phyloP scores from a whole-genome alignment of 2,329 filamentous ascomycete species.

The Colletotrichum sojae region DNA sequence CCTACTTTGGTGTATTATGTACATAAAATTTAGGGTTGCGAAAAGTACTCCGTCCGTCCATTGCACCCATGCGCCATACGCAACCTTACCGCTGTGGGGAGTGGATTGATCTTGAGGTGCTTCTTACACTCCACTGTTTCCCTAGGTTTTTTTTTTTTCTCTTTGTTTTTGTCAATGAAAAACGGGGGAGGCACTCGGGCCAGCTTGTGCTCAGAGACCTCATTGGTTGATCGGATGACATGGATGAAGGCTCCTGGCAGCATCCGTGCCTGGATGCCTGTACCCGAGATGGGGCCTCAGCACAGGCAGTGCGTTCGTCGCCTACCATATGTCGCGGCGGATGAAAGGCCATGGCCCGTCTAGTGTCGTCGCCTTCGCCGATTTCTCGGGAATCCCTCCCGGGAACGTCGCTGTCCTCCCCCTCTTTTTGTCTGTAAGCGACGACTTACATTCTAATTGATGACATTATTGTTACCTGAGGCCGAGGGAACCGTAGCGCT shows the following conservation, averaged over 20 bases:
- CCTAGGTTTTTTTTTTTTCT: background rate
- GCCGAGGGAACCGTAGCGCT: too few relatives aligned
- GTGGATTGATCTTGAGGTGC: constrained; percentile 8
- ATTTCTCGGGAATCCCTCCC: constrained; percentile 32
- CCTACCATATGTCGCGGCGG: too few relatives aligned
- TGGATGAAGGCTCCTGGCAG: background rate
- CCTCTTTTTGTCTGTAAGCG: background rate
- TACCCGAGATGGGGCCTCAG: constrained; percentile 14
- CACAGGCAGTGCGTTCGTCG: constrained; percentile 22
- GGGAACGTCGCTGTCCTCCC: background rate
- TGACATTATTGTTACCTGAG: constrained; percentile 6
- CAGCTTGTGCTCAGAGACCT: too few relatives aligned
- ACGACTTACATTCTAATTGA: constrained; percentile 1
- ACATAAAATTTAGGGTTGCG: too few relatives aligned
- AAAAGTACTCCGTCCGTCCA: too few relatives aligned
- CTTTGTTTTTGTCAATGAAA: background rate
- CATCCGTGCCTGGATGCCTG: background rate
- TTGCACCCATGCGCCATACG: too few relatives aligned
- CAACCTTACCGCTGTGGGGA: background rate
- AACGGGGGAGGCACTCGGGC: too few relatives aligned
- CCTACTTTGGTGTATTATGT: background rate
- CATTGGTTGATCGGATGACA: constrained; percentile 17
- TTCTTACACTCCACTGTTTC: background rate
- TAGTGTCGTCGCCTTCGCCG: constrained; percentile 7
- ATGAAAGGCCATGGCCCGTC: background rate